phyloP scores from a whole-genome alignment of 495 filamentous ascomycete genomes.

The Durotheca rogersii region DNA sequence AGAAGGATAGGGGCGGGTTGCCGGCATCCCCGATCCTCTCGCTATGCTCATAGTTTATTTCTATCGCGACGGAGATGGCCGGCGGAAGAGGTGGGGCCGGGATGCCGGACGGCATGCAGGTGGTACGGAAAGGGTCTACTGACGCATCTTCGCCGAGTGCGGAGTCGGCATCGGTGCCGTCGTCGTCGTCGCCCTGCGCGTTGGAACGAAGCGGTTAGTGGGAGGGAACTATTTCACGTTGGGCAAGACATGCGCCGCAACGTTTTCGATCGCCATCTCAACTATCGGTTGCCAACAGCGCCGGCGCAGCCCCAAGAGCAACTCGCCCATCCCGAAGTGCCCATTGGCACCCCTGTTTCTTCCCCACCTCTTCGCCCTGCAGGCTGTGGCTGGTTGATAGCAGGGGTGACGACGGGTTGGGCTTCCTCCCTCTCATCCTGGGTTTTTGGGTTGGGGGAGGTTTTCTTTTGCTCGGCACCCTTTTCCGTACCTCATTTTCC shows the following conservation, averaged over 20 bases:
- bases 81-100: no score
- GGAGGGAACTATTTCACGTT: background rate
- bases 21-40: no score
- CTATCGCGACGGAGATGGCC: no score
- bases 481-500: slow-evolving; percentile 25
- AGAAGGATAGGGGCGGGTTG: background rate
- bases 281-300: background rate
- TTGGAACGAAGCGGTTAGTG: slow-evolving; percentile 7
- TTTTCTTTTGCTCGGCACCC: background rate
- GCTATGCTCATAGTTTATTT: no score
- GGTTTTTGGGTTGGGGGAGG: background rate
- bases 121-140: slow-evolving; percentile 9
- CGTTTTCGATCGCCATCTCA: background rate
- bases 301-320: no score
- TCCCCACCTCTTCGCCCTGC: no score
- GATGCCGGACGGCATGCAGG: no score
- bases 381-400: no score
- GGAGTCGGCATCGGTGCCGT: slow-evolving; percentile 30
- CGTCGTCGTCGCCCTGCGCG: slow-evolving; percentile 15
- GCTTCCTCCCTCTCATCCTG: background rate
- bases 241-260: background rate
- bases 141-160: slow-evolving; percentile 34
- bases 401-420: no score
- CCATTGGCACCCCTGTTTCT: no score
- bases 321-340: no score